Evolutionary conservation across 805 yeast genomes (phyloP), one percentile per base, ranked within the genome.

Genomic region (Monosporozyma aquatica): DNA sequence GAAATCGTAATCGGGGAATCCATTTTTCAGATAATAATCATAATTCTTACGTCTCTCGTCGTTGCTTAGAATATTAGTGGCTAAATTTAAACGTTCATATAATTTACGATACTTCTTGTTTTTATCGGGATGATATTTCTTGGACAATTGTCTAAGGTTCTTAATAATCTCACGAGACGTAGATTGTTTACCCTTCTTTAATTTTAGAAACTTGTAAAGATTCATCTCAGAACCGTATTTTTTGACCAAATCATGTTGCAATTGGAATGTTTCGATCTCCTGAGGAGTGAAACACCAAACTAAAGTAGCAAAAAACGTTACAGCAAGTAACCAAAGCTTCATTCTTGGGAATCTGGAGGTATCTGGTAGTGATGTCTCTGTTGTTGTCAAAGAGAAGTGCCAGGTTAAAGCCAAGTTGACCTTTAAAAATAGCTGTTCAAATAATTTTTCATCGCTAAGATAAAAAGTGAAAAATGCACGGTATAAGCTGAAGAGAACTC

Each of bases 111-210:
- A 70, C 43, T 68, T 69, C 43, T 58, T 61, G 36, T 65, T 65
- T 61, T 90, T 87, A 63, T 90, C 98, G 0, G 98, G 98, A 58
- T 90, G 98, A 51, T 82, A 69, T 47, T 69, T 70, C 41, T 82
- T 70, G 2, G 95, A 80, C 25, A 81, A 57, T 52, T 76, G 80
- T 56, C 85, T 78, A 65, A 83, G 82, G 18, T 83, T 82, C 50
- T 74, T 76, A 42, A 68, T 68, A 40, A 83, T 76, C 47, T 79
- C 79, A 29, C 75, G 74, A 30, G 65, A 55, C 0, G 72, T 61
- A 1, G 82, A 67, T 25, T 67, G 64, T 5, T n/a, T 62, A 54
- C 32, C 43, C 27, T 47, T 54, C 6, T 69, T 61, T 22, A 81
- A 59, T 10, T 71, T 72, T 38, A 82, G 60, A 78, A 85, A 80